These are phyloP conservation scores for Yamadazyma trypodendri DNA, from an alignment of 1,139 yeast genomes.

Conservation along the genomic window DNA sequence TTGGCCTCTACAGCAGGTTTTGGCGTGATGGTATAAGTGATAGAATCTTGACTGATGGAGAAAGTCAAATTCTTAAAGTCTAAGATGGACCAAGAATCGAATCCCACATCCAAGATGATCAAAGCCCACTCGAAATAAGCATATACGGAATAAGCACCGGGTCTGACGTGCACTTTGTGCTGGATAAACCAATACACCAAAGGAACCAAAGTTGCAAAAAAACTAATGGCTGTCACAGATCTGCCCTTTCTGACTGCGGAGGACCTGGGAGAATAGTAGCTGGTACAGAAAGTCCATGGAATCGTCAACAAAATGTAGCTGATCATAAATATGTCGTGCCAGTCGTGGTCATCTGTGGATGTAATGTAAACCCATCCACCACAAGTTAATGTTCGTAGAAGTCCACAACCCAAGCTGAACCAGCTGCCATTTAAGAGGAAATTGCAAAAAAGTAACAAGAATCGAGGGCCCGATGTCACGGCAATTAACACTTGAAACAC, in stretches of 20 bases:
- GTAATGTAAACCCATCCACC: slow-evolving; percentile 99
- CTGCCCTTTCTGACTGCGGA: slow-evolving; percentile 54
- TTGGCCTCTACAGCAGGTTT: slow-evolving; percentile 3
- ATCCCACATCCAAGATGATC: slow-evolving; percentile 76
- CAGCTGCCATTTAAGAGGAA: slow-evolving; percentile 46
- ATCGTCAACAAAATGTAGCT: slow-evolving; percentile 80
- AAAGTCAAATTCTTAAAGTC: slow-evolving; percentile 66
- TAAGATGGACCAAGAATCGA: slow-evolving; percentile 73
- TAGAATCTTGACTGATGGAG: slow-evolving; percentile 17
- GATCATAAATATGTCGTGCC: slow-evolving; percentile 95
- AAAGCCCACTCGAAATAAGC: slow-evolving; percentile 95
- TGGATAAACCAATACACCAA: slow-evolving; percentile 86
- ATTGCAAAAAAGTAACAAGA: slow-evolving; percentile 63
- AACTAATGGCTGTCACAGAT: slow-evolving; percentile 52
- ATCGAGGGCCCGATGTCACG: slow-evolving; percentile 82
- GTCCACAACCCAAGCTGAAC: slow-evolving; percentile 47
- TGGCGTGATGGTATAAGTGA: slow-evolving; percentile 7
- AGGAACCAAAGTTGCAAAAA: slow-evolving; percentile 74
- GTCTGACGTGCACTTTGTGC: slow-evolving; percentile 80
- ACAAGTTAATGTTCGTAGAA: slow-evolving; percentile 84
- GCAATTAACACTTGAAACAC: slow-evolving; percentile 84
- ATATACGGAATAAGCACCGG: slow-evolving; percentile 95
- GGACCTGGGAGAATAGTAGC: slow-evolving; percentile 50
- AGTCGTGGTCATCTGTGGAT: slow-evolving; percentile 94
- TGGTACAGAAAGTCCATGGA: slow-evolving; percentile 81